Base-by-base conservation (phyloP, 768 basidiomycete species). In the Gymnopilus junonius region DNA sequence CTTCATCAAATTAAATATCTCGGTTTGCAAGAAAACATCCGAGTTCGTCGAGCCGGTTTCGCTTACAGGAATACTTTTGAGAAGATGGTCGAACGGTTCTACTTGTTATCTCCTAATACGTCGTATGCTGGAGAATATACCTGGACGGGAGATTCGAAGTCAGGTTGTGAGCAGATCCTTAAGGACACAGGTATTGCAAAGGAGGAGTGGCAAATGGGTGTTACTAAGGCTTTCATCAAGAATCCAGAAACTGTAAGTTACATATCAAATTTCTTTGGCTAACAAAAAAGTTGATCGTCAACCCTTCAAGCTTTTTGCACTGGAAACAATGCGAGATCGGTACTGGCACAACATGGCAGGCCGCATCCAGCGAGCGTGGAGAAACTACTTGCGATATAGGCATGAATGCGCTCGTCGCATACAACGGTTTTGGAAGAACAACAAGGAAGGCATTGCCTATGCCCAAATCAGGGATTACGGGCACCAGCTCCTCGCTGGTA, bases 271-370 rank as follows among this genome's bases (percentile, higher is more conserved):
- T 6, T 40, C 37, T 20, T 20, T 55, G 20, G 43, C 21, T 35
- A 11, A 58, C 6, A 51, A 34, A 32, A 61, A 50, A n/a, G 23
- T 53, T 25, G 51, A n/a, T 59, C 58, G 50, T 55, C 63, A 29
- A 21, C n/a, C 61, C 58, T 46, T 55, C 54, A 61, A 98, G 94
- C 86, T 99, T 21, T 99, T 99, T 74, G 97, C 97, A 12, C 80
- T 99, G 60, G 97, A 99, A 80, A 96, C 94, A 7, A 99, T 99
- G 94, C 90, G 97, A 55, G 97, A 99, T 74, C 88, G 93, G 57
- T 99, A 99, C 76, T 99, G 97, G 97, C 97, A 99, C 76, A 99
- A 98, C 76, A 99, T 99, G 97, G 97, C 97, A 0, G 87, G 79
- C 25, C 91, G 97, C 46, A 99, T 99, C 55, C 97, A 99, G 75